Evolutionary conservation across 139 green algal species (phyloP), one percentile per base, ranked within the genome.

Genomic region (Tetratostichococcus sp.): DNA sequence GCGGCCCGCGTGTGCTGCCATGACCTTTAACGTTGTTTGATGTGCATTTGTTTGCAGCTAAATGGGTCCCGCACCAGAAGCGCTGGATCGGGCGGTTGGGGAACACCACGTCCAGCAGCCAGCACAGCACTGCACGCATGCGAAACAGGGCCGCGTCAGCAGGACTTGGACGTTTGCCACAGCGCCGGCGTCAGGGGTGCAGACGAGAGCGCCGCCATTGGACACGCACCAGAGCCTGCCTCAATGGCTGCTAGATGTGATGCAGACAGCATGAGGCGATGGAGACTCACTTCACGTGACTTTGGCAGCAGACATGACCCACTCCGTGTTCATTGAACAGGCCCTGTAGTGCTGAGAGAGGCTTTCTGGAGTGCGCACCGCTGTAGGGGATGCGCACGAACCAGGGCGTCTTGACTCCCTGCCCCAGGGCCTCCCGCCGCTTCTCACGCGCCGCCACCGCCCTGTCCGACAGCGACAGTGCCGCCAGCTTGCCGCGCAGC

Each of bases 391-490:
- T 16, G 22, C 34, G n/a, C 3, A 70, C 75, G 25, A 28, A 80
- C 83, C 74, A 87, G 30, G 85, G 83, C 0, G 82, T 84, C 25
- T 81, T 57, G 22, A 90, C 78, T 35, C 72, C 80, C 5, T 67
- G 58, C 17, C 50, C 50, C 2, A 26, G 14, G 25, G 43, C 66
- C 73, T 89, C 74, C 0, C 89, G 85, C 32, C 50, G 26, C 25
- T 87, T 75, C 85, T 98, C 95, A 0, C 91, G 83, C 30, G 86
- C 79, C 77, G 80, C 91, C 35, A 98, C 90, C 4, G 75, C 81
- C 3, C 89, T 69, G 80, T 97, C 93, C 71, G 84, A 84, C 70
- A 98, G 87, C 43, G 62, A 87, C 30, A 98, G 80, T 62, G 67
- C 25, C 23, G 42, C 35, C 50, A 95, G 79, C 34, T 83, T 77